A percentile compares a stretch with the other conserved stretches of the same genome.
Evolutionary conservation across 2,329 filamentous ascomycete genomes (phyloP).

Genomic region (Sporothrix inflata): DNA sequence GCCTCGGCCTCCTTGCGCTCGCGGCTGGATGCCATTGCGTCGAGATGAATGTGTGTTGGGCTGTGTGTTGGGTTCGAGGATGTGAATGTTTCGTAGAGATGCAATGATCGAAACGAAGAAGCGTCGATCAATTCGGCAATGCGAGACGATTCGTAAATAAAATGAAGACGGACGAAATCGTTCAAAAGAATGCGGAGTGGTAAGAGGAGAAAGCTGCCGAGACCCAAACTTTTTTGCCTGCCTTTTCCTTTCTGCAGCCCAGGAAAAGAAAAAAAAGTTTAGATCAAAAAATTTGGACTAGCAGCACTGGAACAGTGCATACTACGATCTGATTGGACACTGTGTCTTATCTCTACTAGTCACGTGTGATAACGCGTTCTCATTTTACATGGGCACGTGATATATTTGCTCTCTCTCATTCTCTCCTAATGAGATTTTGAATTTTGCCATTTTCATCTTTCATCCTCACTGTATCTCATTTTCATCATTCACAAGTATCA

Average conservation of each 20-base stretch:
- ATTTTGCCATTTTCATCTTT: neutral
- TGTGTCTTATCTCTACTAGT: neutral
- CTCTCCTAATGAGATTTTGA: no score
- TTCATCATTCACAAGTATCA: neutral
- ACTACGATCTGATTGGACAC: neutral
- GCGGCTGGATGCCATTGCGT: conserved; percentile 32
- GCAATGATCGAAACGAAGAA: neutral
- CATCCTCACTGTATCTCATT: neutral
- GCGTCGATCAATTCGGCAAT: neutral
- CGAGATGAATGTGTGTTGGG: neutral
- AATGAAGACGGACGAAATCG: neutral
- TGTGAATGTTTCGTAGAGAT: neutral
- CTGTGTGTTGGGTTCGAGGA: neutral
- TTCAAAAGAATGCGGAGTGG: neutral
- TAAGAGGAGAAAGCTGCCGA: conserved; percentile 7
- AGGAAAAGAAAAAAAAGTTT: conserved; percentile 25
- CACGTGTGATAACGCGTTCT: conserved; percentile 12
- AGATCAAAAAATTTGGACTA: conserved; percentile 18
- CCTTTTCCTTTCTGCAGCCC: conserved; percentile 10
- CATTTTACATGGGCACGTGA: neutral
- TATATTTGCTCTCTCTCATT: neutral
- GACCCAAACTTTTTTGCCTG: conserved; percentile 14
- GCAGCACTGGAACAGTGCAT: neutral
- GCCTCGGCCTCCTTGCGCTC: conserved; percentile 35
- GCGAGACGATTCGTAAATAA: neutral